Base-by-base conservation (phyloP, 768 basidiomycete species). In the Lentinula raphanica region DNA sequence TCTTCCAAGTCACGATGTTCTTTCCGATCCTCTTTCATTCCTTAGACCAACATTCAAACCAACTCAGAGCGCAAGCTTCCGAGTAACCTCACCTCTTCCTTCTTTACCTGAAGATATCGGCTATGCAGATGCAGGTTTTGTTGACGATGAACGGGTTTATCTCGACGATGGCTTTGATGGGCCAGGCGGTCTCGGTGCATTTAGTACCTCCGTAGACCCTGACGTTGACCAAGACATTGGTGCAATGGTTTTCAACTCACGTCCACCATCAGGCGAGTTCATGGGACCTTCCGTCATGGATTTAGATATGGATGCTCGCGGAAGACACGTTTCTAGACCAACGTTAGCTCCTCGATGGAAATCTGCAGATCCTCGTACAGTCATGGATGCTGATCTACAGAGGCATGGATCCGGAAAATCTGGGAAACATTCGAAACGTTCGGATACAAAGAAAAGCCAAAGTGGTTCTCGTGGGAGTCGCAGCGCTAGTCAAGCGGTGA, bases 121-220 rank as follows among this genome's bases (percentile, higher is more conserved):
- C 28, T 56, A 29, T 23, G 54, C 54, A 12, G 54, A 56, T n/a
- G 8, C 36, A 25, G 54, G 40, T 27, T 56, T 44, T 27, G 40
- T 56, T 23, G 54, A 56, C 12, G 54, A 56, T 45, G n/a, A 15
- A 2, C 40, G 54, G 19, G 42, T 56, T 11, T 56, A 56, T 19
- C 17, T 32, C 19, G 54, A 56, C n/a, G 54, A 56, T 40, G 54
- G 54, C n/a, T 56, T 44, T 40, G 54, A 46, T 25, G 54, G 54
- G 15, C 51, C 51, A 27, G 51, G 35, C 15, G 51, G 51, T 38
- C 36, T 53, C 32, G 38, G 51, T 53, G 51, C 51, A 17, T 53
- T 53, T 25, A 53, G 51, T 23, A 53, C 51, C 9, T 53, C 36
- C 3, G 36, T 53, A 25, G 51, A 53, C 25, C 51, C 51, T 23